A percentile compares a stretch with the other conserved stretches of the same genome.
These are phyloP conservation scores for Podaxis sp. DNA, from an alignment of 768 basidiomycete genomes.

Conservation along the genomic window DNA sequence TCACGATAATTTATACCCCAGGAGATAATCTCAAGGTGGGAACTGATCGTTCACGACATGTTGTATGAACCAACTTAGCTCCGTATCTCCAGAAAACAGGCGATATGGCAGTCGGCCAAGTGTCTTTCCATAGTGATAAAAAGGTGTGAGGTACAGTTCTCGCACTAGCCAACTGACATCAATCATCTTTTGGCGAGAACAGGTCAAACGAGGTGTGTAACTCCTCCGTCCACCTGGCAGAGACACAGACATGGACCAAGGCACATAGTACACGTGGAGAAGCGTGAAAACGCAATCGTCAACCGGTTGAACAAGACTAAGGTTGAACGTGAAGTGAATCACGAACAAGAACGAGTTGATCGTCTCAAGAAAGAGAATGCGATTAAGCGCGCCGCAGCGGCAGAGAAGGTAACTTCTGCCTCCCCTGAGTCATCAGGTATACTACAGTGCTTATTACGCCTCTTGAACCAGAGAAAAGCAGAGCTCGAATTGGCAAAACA, in stretches of 20 bases:
- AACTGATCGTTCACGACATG: neutral
- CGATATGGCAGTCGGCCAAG: conserved; percentile 96
- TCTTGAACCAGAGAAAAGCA: conserved; percentile 60
- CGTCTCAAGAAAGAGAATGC: conserved; percentile 77
- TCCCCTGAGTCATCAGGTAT: neutral
- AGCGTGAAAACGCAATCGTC: conserved; percentile 85
- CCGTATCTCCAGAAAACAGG: conserved; percentile 76
- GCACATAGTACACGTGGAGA: conserved; percentile 64
- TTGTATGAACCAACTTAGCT: neutral
- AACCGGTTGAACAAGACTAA: conserved; percentile 96
- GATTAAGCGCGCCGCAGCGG: conserved; percentile 56
- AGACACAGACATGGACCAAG: neutral
- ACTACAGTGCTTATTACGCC: neutral
- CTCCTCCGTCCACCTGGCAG: neutral
- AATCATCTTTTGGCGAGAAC: neutral
- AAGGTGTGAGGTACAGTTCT: conserved; percentile 41
- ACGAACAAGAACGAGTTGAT: conserved; percentile 85
- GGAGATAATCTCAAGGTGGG: conserved; percentile 87
- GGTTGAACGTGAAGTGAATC: conserved; percentile 78
- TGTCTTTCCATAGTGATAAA: conserved; percentile 92
- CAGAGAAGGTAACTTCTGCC: conserved; percentile 55
- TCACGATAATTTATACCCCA: conserved; percentile 94
- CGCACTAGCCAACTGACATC: neutral
- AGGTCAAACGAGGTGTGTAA: conserved; percentile 77
- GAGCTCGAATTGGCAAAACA: conserved; percentile 71